Evolutionary conservation across 257 asterid genomes (phyloP).

Genomic region (Salvia hispanica): DNA sequence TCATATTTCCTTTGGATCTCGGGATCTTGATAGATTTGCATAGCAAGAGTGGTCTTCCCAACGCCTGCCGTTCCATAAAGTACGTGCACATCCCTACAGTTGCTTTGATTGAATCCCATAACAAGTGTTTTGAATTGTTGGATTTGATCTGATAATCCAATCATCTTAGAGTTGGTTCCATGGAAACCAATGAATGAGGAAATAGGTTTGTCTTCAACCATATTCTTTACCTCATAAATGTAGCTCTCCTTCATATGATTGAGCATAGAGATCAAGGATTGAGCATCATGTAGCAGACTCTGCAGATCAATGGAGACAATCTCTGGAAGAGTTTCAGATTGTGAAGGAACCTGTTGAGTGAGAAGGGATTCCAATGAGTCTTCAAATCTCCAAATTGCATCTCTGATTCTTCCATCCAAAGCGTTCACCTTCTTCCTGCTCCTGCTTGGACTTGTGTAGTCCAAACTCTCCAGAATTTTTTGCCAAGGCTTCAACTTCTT

Average conservation of each 20-base stretch:
- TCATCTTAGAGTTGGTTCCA: too few species aligned
- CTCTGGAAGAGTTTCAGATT: background rate
- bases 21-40: background rate
- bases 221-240: too few species aligned
- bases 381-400: background rate
- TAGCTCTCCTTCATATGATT: too few species aligned
- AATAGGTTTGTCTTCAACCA: too few species aligned
- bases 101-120: too few species aligned
- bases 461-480: background rate
- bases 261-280: too few species aligned
- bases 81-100: background rate
- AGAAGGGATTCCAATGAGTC: background rate
- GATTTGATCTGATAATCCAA: too few species aligned
- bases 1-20: background rate
- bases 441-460: background rate
- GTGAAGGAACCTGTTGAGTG: background rate
- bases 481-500: slow-evolving; percentile 1
- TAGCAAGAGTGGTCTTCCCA: background rate
- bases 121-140: too few species aligned
- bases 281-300: too few species aligned
- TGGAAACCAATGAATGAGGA: too few species aligned
- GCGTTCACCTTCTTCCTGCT: slow-evolving; percentile 13
- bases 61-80: slow-evolving; percentile 15
- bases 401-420: background rate
- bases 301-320: too few species aligned